Evolutionary conservation across 2,329 filamentous ascomycete species (phyloP).

Genomic region (Talaromyces sp.): DNA sequence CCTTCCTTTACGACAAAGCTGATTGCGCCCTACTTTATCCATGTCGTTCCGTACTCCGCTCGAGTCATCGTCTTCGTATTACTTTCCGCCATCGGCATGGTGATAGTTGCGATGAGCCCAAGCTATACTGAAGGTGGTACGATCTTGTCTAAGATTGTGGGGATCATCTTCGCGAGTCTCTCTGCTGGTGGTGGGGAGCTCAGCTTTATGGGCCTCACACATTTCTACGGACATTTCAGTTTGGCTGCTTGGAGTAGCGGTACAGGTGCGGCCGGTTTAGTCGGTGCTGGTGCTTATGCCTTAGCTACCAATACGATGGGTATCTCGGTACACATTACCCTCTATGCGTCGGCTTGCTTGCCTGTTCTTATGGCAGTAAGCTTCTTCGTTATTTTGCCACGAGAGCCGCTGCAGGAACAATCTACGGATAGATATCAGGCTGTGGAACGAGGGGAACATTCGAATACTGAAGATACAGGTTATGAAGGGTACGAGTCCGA

Average conservation of each 20-base stretch:
- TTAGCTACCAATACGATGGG: slow-evolving; percentile 78
- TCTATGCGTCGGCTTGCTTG: slow-evolving; percentile 77
- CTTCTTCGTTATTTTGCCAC: slow-evolving; percentile 82
- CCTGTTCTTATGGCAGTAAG: slow-evolving; percentile 78
- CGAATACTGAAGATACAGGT: slow-evolving; percentile 37
- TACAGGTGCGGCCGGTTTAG: slow-evolving; percentile 83
- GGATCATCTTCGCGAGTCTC: slow-evolving; percentile 81
- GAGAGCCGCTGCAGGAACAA: slow-evolving; percentile 61
- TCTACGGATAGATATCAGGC: slow-evolving; percentile 57
- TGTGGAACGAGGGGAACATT: slow-evolving; percentile 49
- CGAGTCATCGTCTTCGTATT: slow-evolving; percentile 75
- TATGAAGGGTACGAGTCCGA: slow-evolving; percentile 23
- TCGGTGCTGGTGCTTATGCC: slow-evolving; percentile 87
- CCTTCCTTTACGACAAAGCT: slow-evolving; percentile 89
- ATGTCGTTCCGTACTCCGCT: slow-evolving; percentile 75
- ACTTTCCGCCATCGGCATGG: slow-evolving; percentile 82
- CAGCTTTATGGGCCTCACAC: slow-evolving; percentile 86
- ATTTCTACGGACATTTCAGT: slow-evolving; percentile 87
- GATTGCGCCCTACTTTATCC: slow-evolving; percentile 90
- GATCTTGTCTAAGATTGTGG: slow-evolving; percentile 74
- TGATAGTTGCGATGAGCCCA: slow-evolving; percentile 81
- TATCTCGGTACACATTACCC: slow-evolving; percentile 71
- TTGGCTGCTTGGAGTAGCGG: slow-evolving; percentile 91
- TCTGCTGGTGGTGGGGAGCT: slow-evolving; percentile 86
- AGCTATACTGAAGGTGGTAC: slow-evolving; percentile 57